Base-by-base conservation (phyloP, 352 stramenopile genomes). In the Phytophthora pluvialis region DNA sequence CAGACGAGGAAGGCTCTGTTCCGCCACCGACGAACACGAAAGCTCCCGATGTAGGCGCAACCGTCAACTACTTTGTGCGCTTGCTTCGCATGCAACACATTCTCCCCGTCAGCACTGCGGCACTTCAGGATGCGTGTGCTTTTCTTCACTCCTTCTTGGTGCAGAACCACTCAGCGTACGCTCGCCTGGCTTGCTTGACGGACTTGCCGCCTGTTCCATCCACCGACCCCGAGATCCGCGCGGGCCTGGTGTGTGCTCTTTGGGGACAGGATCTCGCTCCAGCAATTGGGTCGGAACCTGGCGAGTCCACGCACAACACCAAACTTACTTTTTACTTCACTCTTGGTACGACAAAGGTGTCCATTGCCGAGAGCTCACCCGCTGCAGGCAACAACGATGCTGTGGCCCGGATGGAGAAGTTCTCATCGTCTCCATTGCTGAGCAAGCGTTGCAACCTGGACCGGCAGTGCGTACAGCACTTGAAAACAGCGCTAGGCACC, bases 31-130 rank as follows among this genome's bases (percentile, higher is more conserved):
- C 49, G 15, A 59, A n/a, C 29, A 47, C n/a, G 15, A 61, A 67
- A 45, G 38, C 55, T 18, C 57, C 49, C 1, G 58, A 67, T 31
- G 55, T 60, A 12, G 40, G 21, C 16, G 61, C 67, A 35, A 60
- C 89, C 13, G 33, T 91, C 38, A 93, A 92, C 40, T 91, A 75
- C 47, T 91, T 91, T 33, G 45, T 92, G 44, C 72, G 66, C 7
- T 43, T 85, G 28, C 59, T 86, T 45, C 73, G 81, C 28, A 79
- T 81, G 54, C 73, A 78, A 39, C 56, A 81, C 15, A 64, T 79
- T 29, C 65, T 91, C 1, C 80, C 81, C 15, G 46, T 60, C 7
- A 59, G 63, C 33, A 75, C 67, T 5, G 16, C 38, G 9, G 45
- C 67, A 2, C 64, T 82, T 29, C 77, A 85, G 33, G 75, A 88